These are phyloP conservation scores for Cystobasidium ongulense DNA, from an alignment of 768 basidiomycete species.

Conservation along the genomic window DNA sequence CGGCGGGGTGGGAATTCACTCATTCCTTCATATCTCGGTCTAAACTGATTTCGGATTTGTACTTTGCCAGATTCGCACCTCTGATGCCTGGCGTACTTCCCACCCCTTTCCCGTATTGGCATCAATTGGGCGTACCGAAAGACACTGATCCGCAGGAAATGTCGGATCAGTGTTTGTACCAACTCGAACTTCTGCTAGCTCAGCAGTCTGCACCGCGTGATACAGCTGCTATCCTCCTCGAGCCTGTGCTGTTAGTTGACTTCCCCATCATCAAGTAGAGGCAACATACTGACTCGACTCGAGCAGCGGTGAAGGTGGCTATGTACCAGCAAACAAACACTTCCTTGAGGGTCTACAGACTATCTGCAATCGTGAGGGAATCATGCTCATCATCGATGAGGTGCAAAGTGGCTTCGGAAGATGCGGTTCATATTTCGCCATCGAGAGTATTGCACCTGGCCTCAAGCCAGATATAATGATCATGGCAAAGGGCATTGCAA, in stretches of 20 bases:
- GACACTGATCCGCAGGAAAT: conserved; percentile 47
- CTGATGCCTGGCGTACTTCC: conserved; percentile 81
- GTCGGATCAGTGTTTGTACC: conserved; percentile 52
- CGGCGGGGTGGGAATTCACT: conserved; percentile 43
- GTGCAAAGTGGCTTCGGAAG: conserved; percentile 79
- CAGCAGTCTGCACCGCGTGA: conserved; percentile 77
- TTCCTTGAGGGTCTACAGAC: conserved; percentile 71
- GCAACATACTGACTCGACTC: not conserved
- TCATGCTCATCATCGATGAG: conserved; percentile 63
- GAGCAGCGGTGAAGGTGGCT: conserved; percentile 56
- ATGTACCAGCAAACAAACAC: conserved; percentile 72
- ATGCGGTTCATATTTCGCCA: conserved; percentile 43
- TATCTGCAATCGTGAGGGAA: conserved; percentile 77
- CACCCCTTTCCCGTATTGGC: conserved; percentile 87
- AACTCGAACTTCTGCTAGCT: conserved; percentile 65
- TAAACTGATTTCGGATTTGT: not conserved
- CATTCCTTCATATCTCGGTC: not conserved
- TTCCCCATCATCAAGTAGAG: too few species aligned
- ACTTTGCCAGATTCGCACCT: conserved; percentile 55
- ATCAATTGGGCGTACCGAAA: conserved; percentile 45
- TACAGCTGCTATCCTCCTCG: conserved; percentile 86
- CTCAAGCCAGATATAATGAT: conserved; percentile 80
- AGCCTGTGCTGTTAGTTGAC: conserved; percentile 79
- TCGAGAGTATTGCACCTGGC: conserved; percentile 61
- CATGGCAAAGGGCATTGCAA: conserved; percentile 64